These are phyloP conservation scores for Psilocybe subaeruginosa DNA, from an alignment of 768 basidiomycete species.

Conservation along the genomic window DNA sequence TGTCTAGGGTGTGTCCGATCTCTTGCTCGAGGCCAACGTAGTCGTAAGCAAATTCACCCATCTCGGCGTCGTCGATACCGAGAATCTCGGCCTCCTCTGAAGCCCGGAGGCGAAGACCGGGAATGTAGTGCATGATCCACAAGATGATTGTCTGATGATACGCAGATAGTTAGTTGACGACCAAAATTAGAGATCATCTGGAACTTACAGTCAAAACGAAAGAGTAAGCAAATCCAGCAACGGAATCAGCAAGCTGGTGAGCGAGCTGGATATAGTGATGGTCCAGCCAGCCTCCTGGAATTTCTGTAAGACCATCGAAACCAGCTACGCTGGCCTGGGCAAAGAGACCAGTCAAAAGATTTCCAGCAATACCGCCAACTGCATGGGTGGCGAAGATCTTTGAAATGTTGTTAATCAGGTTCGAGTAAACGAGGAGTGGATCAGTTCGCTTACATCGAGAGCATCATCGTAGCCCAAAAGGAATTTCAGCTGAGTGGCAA, in stretches of 20 bases:
- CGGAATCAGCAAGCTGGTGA: conserved; percentile 80
- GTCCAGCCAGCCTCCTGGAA: conserved; percentile 88
- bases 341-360: conserved; percentile 86
- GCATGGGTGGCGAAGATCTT: conserved; percentile 90
- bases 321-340: conserved; percentile 79
- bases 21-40: conserved; percentile 78
- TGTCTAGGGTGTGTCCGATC: conserved; percentile 40
- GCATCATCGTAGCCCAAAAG: conserved; percentile 76
- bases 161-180: background rate
- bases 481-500: conserved; percentile 95
- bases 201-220: conserved; percentile 73
- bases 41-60: conserved; percentile 91
- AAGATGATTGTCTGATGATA: conserved; percentile 69
- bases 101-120: conserved; percentile 74
- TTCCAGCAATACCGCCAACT: conserved; percentile 80
- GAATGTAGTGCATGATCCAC: conserved; percentile 88
- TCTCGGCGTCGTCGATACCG: conserved; percentile 88
- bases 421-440: background rate
- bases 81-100: conserved; percentile 70
- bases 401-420: background rate
- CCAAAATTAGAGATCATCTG: conserved; percentile 16
- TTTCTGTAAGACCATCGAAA: conserved; percentile 71
- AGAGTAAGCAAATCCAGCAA: conserved; percentile 66
- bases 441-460: conserved; percentile 60
- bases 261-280: conserved; percentile 82